Percentiles rank a stretch among this genome's conserved stretches.
phyloP scores from a whole-genome alignment of 331 rosid genomes.

The Erythrophleum ivorense region DNA sequence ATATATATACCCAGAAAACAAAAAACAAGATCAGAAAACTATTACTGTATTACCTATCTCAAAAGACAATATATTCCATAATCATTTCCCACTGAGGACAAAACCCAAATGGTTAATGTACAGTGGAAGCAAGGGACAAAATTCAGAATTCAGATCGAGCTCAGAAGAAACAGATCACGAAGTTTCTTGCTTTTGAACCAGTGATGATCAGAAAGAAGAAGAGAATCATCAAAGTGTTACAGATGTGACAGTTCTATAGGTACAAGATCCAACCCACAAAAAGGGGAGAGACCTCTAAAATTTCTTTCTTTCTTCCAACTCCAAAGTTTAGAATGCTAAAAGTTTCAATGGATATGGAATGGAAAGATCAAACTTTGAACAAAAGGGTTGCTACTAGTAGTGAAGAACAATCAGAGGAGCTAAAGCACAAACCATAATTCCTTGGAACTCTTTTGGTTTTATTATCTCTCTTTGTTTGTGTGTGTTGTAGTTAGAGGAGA shows the following conservation, averaged over 20 bases:
- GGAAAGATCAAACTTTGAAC: slow-evolving; percentile 44
- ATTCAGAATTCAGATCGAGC: slow-evolving; percentile 51
- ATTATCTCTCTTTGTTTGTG: slow-evolving; percentile 38
- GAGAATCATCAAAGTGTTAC: slow-evolving; percentile 50
- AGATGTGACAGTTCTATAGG: slow-evolving; percentile 78
- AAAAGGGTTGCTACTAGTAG: slow-evolving; percentile 45
- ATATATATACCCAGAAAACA: slow-evolving; percentile 12
- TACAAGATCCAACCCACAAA: slow-evolving; percentile 85
- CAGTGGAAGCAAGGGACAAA: slow-evolving; percentile 35
- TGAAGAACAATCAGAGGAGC: slow-evolving; percentile 51
- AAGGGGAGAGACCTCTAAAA: slow-evolving; percentile 46
- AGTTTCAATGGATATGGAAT: slow-evolving; percentile 34
- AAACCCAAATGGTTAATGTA: slow-evolving; percentile 26
- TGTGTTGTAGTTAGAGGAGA: slow-evolving; percentile 73
- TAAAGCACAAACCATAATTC: slow-evolving; percentile 13
- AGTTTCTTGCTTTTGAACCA: slow-evolving; percentile 48
- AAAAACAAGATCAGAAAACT: slow-evolving; percentile 34
- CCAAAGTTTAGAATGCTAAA: slow-evolving; percentile 39
- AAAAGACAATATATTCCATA: slow-evolving; percentile 32
- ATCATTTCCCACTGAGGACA: slow-evolving; percentile 20
- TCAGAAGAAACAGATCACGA: slow-evolving; percentile 58
- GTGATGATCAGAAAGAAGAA: slow-evolving; percentile 41
- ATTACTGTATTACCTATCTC: slow-evolving; percentile 54
- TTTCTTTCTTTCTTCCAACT: slow-evolving; percentile 25
- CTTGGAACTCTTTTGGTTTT: background rate